Conservation (phyloP, 495 filamentous ascomycete species). For the Penicillium chermesinum region DNA sequence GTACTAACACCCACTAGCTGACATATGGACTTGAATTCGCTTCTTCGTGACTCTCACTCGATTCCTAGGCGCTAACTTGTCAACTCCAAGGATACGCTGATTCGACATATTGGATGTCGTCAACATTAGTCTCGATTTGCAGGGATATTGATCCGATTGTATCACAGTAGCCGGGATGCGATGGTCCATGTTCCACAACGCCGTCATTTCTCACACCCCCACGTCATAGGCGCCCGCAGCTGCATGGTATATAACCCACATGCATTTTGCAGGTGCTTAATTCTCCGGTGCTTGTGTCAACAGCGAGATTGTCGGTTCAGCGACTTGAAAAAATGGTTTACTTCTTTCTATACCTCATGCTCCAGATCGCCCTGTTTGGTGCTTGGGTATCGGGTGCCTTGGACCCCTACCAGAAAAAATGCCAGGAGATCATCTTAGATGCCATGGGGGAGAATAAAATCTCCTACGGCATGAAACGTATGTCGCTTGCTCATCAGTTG, state of each 20-base stretch:
- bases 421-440: conserved; percentile 45
- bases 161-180: conserved; percentile 1
- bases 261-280: too few species aligned
- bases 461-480: conserved; percentile 36
- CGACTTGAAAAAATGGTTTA: conserved; percentile 15
- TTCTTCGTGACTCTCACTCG: too few species aligned
- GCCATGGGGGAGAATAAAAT: conserved; percentile 51
- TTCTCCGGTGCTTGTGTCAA: not conserved
- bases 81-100: too few species aligned
- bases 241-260: not conserved
- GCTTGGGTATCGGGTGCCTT: conserved; percentile 34
- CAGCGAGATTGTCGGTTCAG: not conserved
- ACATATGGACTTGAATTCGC: too few species aligned
- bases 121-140: not conserved
- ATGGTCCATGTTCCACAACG: conserved; percentile 6
- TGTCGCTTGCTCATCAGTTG: too few species aligned
- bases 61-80: too few species aligned
- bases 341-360: conserved; percentile 21
- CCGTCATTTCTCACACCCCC: conserved; percentile 15
- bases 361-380: conserved; percentile 19
- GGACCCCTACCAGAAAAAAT: conserved; percentile 32
- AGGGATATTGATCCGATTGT: not conserved
- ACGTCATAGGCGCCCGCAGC: conserved; percentile 16
- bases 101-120: not conserved
- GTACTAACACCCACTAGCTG: too few species aligned